phyloP scores from a whole-genome alignment of 2,329 filamentous ascomycete species.

The Akanthomyces lecanii region DNA sequence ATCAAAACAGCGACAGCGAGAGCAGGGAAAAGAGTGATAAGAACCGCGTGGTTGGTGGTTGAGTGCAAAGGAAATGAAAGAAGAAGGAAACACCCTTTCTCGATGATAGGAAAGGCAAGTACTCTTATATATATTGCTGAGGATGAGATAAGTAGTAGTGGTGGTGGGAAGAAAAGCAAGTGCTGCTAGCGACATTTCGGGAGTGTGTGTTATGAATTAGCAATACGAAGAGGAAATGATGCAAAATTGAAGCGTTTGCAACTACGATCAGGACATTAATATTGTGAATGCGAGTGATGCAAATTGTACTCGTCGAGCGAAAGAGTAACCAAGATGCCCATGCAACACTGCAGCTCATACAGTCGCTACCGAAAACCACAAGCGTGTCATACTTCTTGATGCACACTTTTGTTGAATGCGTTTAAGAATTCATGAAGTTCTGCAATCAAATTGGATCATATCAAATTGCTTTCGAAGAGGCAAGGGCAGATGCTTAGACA shows the following conservation, averaged over 20 bases:
- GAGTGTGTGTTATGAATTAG: slow-evolving; percentile 2
- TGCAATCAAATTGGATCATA: no score
- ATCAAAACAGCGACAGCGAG: neutral
- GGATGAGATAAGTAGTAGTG: slow-evolving; percentile 14
- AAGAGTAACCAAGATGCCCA: neutral
- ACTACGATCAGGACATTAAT: neutral
- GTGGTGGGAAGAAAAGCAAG: slow-evolving; percentile 4
- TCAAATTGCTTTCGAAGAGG: no score
- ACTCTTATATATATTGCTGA: slow-evolving; percentile 11
- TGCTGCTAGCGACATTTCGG: slow-evolving; percentile 7
- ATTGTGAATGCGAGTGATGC: neutral
- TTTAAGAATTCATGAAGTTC: no score
- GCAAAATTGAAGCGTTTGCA: slow-evolving; percentile 6
- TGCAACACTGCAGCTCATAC: neutral
- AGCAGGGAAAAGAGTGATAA: slow-evolving; percentile 14
- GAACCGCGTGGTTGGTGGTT: slow-evolving; percentile 16
- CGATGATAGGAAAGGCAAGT: neutral
- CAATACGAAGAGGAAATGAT: slow-evolving; percentile 10
- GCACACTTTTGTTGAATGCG: no score
- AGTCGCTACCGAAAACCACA: neutral
- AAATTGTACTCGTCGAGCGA: no score
- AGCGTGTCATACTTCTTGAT: no score
- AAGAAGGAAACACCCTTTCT: slow-evolving; percentile 8
- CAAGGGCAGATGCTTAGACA: neutral
- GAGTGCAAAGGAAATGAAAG: slow-evolving; percentile 13